Conservation (phyloP, 192 early-diverging fungal genomes). For the Phlyctochytrium arcticum region DNA sequence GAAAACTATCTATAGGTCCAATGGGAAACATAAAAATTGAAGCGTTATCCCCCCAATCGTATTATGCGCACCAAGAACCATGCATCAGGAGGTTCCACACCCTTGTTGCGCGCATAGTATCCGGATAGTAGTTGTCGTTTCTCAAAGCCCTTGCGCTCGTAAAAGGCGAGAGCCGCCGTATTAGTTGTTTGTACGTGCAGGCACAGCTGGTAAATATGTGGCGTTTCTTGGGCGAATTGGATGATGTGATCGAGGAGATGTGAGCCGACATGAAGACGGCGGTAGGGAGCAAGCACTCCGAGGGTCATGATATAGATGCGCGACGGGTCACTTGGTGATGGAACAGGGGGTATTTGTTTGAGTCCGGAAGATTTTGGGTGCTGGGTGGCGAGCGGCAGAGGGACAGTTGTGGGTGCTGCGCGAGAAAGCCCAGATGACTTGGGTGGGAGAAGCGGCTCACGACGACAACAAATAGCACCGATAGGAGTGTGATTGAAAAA, state of each 20-base stretch:
- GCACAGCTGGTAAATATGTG: conserved; percentile 53
- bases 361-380: too few species aligned
- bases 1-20: too few species aligned
- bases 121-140: conserved; percentile 51
- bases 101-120: conserved; percentile 68
- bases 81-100: conserved; percentile 79
- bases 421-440: not conserved
- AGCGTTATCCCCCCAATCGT: too few species aligned
- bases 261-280: conserved; percentile 62
- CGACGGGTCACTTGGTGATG: not conserved
- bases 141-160: conserved; percentile 73
- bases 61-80: conserved; percentile 51
- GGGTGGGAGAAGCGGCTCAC: conserved; percentile 51
- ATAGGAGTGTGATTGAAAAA: conserved; percentile 64
- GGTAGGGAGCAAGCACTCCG: conserved; percentile 80
- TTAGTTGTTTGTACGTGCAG: conserved; percentile 87
- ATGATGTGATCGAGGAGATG: conserved; percentile 55
- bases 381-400: too few species aligned
- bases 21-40: too few species aligned
- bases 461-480: conserved; percentile 83
- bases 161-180: conserved; percentile 76
- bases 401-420: conserved; percentile 6
- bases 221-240: conserved; percentile 46
- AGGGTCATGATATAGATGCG: conserved; percentile 89
- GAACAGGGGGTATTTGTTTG: not conserved